Conservation (phyloP, 2,329 filamentous ascomycete species). For the Bipolaris oryzae region DNA sequence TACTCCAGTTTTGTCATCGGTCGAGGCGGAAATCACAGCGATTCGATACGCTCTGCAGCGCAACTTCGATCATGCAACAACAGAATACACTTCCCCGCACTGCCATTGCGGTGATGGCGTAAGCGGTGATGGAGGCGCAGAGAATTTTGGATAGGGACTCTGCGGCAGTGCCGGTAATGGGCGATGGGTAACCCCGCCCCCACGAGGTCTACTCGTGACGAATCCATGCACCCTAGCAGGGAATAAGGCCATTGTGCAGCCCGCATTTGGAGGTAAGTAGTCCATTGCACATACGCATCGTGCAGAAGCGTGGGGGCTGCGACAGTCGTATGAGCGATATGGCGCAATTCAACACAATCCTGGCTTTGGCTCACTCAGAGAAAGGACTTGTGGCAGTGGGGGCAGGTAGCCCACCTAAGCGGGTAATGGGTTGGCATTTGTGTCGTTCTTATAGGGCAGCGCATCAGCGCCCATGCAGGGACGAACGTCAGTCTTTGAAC, state of each 20-base stretch:
- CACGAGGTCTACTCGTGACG: background rate
- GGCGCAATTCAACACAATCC: constrained; percentile 31
- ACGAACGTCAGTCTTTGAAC: constrained; percentile 27
- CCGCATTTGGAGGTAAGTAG: background rate
- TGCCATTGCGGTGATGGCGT: background rate
- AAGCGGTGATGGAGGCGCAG: background rate
- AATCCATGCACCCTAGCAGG: constrained; percentile 9
- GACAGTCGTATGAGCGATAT: constrained; percentile 20
- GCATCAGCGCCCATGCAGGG: constrained; percentile 31
- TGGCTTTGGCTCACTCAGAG: constrained; percentile 17
- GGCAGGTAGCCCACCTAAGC: constrained; percentile 25
- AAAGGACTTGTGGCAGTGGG: constrained; percentile 25
- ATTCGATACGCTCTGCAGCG: background rate
- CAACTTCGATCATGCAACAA: background rate
- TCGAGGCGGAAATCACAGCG: background rate
- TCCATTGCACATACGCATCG: constrained; percentile 12
- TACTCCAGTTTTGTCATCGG: background rate
- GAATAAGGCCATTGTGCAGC: background rate
- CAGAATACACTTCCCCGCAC: background rate
- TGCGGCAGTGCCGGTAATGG: background rate
- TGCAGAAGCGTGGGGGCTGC: constrained; percentile 32
- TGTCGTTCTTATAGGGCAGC: constrained; percentile 39
- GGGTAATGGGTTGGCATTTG: constrained; percentile 26
- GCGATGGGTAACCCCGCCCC: constrained; percentile 3
- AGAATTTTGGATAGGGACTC: background rate